Percentiles rank a stretch among this genome's conserved stretches.
These are phyloP conservation scores for Tilletia indica DNA, from an alignment of 1,284 basidiomycete genomes.

Conservation along the genomic window DNA sequence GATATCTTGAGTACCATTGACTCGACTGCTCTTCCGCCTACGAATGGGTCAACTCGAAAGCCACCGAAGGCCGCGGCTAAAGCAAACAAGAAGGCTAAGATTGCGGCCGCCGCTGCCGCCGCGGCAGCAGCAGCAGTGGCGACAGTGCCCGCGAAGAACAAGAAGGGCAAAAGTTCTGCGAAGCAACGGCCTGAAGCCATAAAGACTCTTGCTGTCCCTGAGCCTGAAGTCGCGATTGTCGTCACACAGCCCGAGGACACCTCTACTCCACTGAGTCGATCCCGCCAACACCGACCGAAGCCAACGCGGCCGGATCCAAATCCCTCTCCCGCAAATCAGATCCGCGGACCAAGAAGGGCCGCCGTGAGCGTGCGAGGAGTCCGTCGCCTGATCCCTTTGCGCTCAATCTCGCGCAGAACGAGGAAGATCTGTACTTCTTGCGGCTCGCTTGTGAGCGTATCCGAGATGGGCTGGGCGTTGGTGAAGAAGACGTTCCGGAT, in stretches of 20 bases:
- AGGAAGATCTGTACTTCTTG: conserved; percentile 86
- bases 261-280: conserved; percentile 21
- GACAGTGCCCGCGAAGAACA: not conserved
- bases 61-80: conserved; percentile 7
- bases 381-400: conserved; percentile 63
- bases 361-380: not conserved
- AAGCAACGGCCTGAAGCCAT: not conserved
- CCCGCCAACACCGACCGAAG: not conserved
- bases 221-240: conserved; percentile 9
- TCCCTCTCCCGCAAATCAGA: conserved; percentile 11
- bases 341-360: conserved; percentile 14
- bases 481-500: conserved; percentile 25
- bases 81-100: conserved; percentile 23
- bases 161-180: not conserved
- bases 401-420: conserved; percentile 71
- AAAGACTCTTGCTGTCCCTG: not conserved
- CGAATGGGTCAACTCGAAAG: not conserved
- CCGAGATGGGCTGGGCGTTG: conserved; percentile 35
- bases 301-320: not conserved
- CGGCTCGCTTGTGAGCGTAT: conserved; percentile 65
- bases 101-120: not conserved
- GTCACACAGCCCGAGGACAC: not conserved
- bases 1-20: not conserved
- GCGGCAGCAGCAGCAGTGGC: not conserved
- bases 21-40: not conserved